Evolutionary conservation across 768 basidiomycete genomes (phyloP).

Genomic region (Cystoderma amianthinum): DNA sequence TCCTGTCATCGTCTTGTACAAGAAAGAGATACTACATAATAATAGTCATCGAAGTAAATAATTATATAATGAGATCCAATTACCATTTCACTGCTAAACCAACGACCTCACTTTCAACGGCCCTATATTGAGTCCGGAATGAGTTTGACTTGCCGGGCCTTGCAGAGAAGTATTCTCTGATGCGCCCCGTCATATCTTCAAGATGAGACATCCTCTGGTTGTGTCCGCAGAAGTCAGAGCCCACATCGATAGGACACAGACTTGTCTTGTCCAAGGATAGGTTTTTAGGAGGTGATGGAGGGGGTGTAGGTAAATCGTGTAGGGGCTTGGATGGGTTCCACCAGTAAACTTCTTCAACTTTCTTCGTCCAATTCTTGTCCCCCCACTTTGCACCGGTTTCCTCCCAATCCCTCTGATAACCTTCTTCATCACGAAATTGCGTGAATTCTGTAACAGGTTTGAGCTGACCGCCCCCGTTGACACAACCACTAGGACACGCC

Average conservation of each 20-base stretch:
- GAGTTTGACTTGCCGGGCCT: slow-evolving; percentile 35
- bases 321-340: slow-evolving; percentile 12
- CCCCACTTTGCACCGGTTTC: slow-evolving; percentile 70
- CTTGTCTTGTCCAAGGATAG: neutral
- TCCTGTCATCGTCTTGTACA: slow-evolving; percentile 3
- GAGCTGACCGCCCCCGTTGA: slow-evolving; percentile 94
- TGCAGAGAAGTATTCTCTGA: neutral
- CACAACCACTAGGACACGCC: slow-evolving; percentile 97
- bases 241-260: no score
- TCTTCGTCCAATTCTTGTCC: slow-evolving; percentile 73
- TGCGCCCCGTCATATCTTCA: slow-evolving; percentile 20
- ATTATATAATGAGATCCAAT: slow-evolving; percentile 5
- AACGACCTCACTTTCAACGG: slow-evolving; percentile 80
- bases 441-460: slow-evolving; percentile 29
- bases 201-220: no score
- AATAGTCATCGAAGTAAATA: slow-evolving; percentile 5
- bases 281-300: neutral
- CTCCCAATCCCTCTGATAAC: slow-evolving; percentile 57
- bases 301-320: slow-evolving; percentile 3
- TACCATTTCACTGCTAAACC: slow-evolving; percentile 76
- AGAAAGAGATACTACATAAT: no score
- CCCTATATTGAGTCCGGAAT: slow-evolving; percentile 77
- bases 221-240: no score
- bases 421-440: slow-evolving; percentile 61
- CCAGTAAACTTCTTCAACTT: slow-evolving; percentile 86